Evolutionary conservation across 805 yeast genomes (phyloP).

Genomic region (Myxozyma mucilagina): DNA sequence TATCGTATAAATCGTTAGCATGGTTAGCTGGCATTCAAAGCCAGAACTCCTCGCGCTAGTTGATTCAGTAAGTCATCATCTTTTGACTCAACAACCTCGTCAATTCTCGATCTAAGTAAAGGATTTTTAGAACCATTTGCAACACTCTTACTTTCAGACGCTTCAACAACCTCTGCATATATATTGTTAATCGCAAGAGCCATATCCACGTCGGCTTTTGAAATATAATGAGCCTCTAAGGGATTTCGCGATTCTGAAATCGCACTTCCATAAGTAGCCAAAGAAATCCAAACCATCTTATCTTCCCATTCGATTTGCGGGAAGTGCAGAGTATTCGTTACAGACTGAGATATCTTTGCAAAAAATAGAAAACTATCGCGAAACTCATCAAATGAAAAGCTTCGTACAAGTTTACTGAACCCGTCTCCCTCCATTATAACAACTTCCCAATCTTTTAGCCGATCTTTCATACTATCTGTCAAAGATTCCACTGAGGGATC

Average conservation of each 20-base stretch:
- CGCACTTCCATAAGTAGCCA: constrained; percentile 10
- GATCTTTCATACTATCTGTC: constrained; percentile 15
- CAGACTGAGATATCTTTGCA: constrained; percentile 12
- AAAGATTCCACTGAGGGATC: not conserved
- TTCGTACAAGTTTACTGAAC: constrained; percentile 5
- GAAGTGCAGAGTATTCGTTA: constrained; percentile 5
- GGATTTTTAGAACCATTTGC: not conserved
- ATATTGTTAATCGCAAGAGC: constrained; percentile 1
- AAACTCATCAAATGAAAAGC: constrained; percentile 3
- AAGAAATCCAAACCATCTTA: constrained; percentile 2
- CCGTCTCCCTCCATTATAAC: not conserved
- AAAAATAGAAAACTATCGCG: constrained; percentile 17
- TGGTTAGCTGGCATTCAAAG: not conserved
- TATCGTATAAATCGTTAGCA: not conserved
- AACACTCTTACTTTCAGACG: not conserved
- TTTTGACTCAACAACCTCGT: constrained; percentile 5
- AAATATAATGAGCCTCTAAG: constrained; percentile 8
- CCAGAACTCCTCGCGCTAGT: constrained; percentile 8
- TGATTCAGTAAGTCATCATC: constrained; percentile 7
- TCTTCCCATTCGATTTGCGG: constrained; percentile 19
- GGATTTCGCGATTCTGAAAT: not conserved
- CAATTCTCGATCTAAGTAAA: not conserved
- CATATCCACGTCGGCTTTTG: constrained; percentile 16
- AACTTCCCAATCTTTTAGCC: constrained; percentile 7
- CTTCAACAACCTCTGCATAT: not conserved